Evolutionary conservation across 1,139 yeast species (phyloP), one percentile per base, ranked within the genome.

Genomic region (Kodamaea arcana): DNA sequence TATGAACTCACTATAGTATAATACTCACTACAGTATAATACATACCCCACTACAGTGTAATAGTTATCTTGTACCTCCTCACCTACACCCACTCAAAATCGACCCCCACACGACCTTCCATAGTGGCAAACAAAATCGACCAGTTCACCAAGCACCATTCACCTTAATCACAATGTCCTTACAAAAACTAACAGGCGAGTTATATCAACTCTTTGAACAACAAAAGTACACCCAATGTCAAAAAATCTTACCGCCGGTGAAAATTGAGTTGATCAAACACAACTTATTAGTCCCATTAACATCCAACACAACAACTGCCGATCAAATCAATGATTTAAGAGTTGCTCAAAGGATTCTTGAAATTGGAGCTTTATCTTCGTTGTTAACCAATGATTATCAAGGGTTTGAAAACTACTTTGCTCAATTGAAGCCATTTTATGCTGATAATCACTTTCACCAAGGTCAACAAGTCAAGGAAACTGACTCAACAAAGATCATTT

Each of bases 261-360:
- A 87, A 51, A 63, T 87, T 33, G 88, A 83, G 54, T 69, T 88
- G 48, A 81, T 94, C 48, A 81, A 84, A 52, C 80, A 82, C 48
- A 78, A 83, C 43, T 64, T 92, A 32, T 72, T 92, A 42, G 78
- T 88, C 28, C 97, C 97, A n/a, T 60, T 74, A 32, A 44, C 64
- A 3, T 39, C 59, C 31, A 62, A 60, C 37, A 57, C 70, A 20
- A 51, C 57, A 39, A 60, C 60, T 45, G 59, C 48, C 48, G 75
- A 64, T 54, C 66, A 58, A 56, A 56, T 79, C 33, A 76, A 76
- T 41, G 97, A 90, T 61, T 70, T 87, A 44, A 70, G 75, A 43
- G 84, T 88, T 31, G 80, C 95, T 9, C 80, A 94, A 50, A 76
- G 83, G 34, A 83, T 90, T 34, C 67, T 92, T 35, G 97, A 90